These are phyloP conservation scores for Peronospora belbahrii DNA, from an alignment of 352 stramenopile species.

Conservation along the genomic window DNA sequence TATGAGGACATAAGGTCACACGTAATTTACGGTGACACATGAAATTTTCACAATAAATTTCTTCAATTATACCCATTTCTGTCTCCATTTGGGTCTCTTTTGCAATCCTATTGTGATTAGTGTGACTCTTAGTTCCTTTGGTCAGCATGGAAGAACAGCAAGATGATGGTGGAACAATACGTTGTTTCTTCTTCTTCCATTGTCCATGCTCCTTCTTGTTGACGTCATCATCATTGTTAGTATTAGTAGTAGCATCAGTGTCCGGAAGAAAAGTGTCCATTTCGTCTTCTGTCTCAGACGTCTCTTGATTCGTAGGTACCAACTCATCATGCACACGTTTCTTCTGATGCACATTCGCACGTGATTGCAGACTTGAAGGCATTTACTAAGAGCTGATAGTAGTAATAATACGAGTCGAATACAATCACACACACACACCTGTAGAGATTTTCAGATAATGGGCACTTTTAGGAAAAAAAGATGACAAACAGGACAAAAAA, in stretches of 20 bases:
- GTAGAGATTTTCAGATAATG: too few relatives aligned
- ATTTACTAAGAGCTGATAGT: too few relatives aligned
- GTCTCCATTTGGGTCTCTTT: constrained; percentile 19
- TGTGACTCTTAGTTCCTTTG: too few relatives aligned
- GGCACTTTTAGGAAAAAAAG: too few relatives aligned
- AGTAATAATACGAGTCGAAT: too few relatives aligned
- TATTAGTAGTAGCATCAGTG: constrained; percentile 11
- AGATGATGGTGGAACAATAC: too few relatives aligned
- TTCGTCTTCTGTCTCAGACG: constrained; percentile 32
- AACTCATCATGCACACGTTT: constrained; percentile 5
- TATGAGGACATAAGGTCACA: constrained; percentile 73
- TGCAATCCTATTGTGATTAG: too few relatives aligned
- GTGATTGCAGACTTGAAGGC: constrained; percentile 10
- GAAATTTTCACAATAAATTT: constrained; percentile 97
- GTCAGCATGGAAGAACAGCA: too few relatives aligned
- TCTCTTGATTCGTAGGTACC: constrained; percentile 13
- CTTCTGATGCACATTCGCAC: constrained; percentile 26
- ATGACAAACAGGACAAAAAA: too few relatives aligned
- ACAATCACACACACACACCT: too few relatives aligned
- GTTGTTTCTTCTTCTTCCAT: too few relatives aligned
- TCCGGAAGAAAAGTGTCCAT: constrained; percentile 13
- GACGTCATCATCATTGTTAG: constrained; percentile 3
- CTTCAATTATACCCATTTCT: constrained; percentile 92
- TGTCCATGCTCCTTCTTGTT: constrained; percentile 90
- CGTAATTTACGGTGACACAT: constrained; percentile 95